phyloP scores from a whole-genome alignment of 2,329 filamentous ascomycete genomes.

The Furcasterigmium sp. region DNA sequence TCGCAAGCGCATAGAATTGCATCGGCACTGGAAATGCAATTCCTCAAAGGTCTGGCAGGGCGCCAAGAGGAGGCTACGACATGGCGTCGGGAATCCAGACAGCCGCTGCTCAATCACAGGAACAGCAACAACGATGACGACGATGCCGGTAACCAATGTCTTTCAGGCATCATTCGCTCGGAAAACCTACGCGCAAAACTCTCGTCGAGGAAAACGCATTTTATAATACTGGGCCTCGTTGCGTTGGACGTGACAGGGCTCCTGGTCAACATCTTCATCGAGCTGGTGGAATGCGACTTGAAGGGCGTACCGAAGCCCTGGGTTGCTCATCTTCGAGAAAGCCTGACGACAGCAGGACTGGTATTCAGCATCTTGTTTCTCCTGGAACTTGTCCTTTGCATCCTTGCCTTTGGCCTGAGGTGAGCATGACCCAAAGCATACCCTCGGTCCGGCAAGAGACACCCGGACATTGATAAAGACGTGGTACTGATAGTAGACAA shows the following conservation, averaged over 20 bases:
- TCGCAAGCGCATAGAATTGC: too few species aligned
- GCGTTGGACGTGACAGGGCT: conserved; percentile 39
- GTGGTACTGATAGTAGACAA: conserved; percentile 19
- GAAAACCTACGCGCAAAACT: conserved; percentile 15
- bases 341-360: conserved; percentile 46
- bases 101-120: background rate
- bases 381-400: conserved; percentile 50
- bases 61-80: too few species aligned
- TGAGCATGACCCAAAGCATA: conserved; percentile 28
- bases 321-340: conserved; percentile 29
- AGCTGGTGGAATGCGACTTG: conserved; percentile 42
- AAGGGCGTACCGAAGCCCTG: conserved; percentile 31
- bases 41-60: too few species aligned
- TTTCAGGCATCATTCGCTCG: background rate
- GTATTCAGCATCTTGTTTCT: conserved; percentile 62
- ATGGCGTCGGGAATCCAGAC: background rate
- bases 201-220: conserved; percentile 37
- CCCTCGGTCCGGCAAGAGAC: background rate
- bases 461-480: background rate
- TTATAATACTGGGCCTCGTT: conserved; percentile 35
- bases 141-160: background rate
- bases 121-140: background rate
- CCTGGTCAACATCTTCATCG: conserved; percentile 41
- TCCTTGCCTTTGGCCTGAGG: conserved; percentile 58
- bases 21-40: too few species aligned